phyloP scores from a whole-genome alignment of 306 rosid species.

The Corylus heterophylla region DNA sequence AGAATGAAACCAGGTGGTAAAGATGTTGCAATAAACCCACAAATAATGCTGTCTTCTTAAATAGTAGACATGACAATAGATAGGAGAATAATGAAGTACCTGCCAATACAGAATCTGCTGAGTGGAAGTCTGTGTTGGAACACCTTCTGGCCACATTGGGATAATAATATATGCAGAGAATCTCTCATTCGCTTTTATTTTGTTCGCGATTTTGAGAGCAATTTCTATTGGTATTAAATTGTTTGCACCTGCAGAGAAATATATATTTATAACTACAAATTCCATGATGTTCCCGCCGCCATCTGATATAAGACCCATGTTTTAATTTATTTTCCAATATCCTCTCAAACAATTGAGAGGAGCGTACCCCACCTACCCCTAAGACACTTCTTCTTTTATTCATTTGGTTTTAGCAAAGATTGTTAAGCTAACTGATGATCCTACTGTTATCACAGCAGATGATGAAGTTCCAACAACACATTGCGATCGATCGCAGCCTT shows the following conservation, averaged over 20 bases:
- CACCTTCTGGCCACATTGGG: conserved; percentile 98
- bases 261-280: not conserved
- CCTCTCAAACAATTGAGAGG: no score
- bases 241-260: conserved; percentile 55
- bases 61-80: conserved; percentile 3
- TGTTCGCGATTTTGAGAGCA: conserved; percentile 67
- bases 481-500: no score
- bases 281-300: not conserved
- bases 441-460: rapidly evolving
- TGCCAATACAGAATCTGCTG: conserved; percentile 91
- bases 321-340: no score
- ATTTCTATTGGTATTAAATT: conserved; percentile 86
- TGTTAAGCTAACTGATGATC: rapidly evolving
- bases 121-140: conserved; percentile 58
- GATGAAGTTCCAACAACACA: no score
- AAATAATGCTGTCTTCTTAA: conserved; percentile 3
- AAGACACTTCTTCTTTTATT: no score
- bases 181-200: conserved; percentile 72
- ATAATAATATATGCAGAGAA: conserved; percentile 64
- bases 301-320: no score
- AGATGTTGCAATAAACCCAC: conserved; percentile 1
- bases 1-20: conserved; percentile 19
- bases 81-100: conserved; percentile 34
- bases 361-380: no score
- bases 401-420: rapidly evolving